Evolutionary conservation across 352 stramenopile genomes (phyloP).

Genomic region (Phytophthora macrochlamydospora): DNA sequence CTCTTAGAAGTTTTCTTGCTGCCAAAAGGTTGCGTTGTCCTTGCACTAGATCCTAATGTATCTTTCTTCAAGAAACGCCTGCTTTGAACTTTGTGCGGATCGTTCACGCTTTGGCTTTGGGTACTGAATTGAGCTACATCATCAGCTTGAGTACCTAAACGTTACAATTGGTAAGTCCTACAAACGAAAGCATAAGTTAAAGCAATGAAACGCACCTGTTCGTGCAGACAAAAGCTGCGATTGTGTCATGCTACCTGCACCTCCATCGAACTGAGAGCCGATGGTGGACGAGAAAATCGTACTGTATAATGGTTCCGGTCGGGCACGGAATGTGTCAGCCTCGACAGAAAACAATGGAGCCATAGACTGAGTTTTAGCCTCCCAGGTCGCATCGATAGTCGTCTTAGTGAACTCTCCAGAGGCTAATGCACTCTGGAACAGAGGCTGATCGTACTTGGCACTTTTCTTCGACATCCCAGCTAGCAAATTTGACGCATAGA

Average conservation of each 20-base stretch:
- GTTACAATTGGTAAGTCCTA: not conserved
- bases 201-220: constrained; percentile 13
- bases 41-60: not conserved
- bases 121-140: not conserved
- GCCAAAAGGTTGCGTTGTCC: constrained; percentile 12
- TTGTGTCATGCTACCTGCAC: constrained; percentile 27
- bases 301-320: constrained; percentile 6
- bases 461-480: constrained; percentile 39
- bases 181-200: too few species aligned
- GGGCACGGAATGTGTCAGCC: constrained; percentile 47
- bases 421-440: constrained; percentile 64
- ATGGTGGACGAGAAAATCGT: constrained; percentile 2
- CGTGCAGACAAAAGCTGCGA: constrained; percentile 51
- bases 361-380: constrained; percentile 71
- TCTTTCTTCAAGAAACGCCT: constrained; percentile 43
- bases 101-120: not conserved
- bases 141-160: too few species aligned
- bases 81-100: constrained; percentile 10
- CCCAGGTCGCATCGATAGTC: constrained; percentile 72
- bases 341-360: constrained; percentile 80
- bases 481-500: constrained; percentile 72
- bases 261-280: constrained; percentile 14
- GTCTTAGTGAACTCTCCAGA: constrained; percentile 52
- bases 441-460: constrained; percentile 27
- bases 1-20: constrained; percentile 41